Conservation (phyloP, 306 rosid species). For the Gillenia trifoliata region DNA sequence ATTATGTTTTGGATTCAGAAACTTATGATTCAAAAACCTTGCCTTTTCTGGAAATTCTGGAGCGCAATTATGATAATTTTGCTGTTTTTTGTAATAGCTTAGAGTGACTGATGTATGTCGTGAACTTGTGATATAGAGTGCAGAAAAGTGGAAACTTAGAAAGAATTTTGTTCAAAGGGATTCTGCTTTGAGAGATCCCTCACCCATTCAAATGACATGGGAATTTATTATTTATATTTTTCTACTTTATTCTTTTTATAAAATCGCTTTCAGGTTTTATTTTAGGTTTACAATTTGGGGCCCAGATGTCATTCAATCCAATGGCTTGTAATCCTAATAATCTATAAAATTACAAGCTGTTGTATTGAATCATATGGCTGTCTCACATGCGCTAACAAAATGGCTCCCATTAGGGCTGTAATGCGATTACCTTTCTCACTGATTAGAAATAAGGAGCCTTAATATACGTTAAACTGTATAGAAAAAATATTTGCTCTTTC, state of each 20-base stretch:
- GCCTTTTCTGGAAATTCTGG: not conserved
- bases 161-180: not conserved
- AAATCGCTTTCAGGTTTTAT: not conserved
- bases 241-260: not conserved
- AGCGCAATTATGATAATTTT: not conserved
- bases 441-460: not conserved
- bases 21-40: not conserved
- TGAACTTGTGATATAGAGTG: not conserved
- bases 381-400: not conserved
- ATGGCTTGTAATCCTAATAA: not conserved
- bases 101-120: not conserved
- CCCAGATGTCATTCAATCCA: not conserved
- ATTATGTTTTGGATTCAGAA: not conserved
- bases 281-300: not conserved
- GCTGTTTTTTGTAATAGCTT: not conserved
- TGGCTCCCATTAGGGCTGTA: not conserved
- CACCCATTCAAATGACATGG: not conserved
- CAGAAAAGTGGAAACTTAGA: not conserved
- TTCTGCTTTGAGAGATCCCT: not conserved
- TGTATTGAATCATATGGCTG: not conserved
- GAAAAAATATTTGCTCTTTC: not conserved
- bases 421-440: not conserved
- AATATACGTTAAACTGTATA: not conserved
- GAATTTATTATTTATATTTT: not conserved
- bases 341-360: not conserved